Base-by-base conservation (phyloP, 768 basidiomycete genomes). In the Melanogaster broomeanus region DNA sequence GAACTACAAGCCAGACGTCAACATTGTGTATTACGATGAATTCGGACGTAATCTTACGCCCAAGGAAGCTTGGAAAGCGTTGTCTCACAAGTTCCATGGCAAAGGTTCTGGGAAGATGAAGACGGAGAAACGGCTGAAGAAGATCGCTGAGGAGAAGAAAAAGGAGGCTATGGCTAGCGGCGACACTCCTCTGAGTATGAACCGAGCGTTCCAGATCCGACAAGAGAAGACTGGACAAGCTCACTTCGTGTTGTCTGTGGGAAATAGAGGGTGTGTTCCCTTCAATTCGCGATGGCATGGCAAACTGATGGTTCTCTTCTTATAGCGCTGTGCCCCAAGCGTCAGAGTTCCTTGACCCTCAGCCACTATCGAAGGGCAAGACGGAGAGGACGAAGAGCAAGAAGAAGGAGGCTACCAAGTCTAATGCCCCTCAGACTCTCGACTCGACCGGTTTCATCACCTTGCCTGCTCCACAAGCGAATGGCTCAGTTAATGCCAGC, bases 31-130 rank as follows among this genome's bases (percentile, higher is more conserved):
- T 67, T 87, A 95, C 57, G 97, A 99, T 65, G 96, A 99, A 69
- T 92, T 93, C 66, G 97, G 97, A 42, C 80, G 97, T 34, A 66
- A 79, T 51, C 73, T 94, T 67, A 91, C 90, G 21, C 87, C 87
- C 18, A 98, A 98, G 77, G 97, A 99, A 74, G 95, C 96, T 6
- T 98, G 96, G 95, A 98, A 98, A 74, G 92, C 93, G 16, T 75
- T 99, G 38, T 94, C 91, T 39, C 97, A 99, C 69, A 90, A 92
- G 66, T 98, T 99, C 83, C 97, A 99, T 60, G 97, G 97, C 31
- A 98, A 98, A 71, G 93, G 93, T 2, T 91, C 90, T 1, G 97
- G 97, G 11, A 90, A 88, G 75, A 91, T 90, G 83, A 98, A 98
- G 80, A 94, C 88, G 21, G 96, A 98, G 77, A 98, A 98, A 70